Base-by-base conservation (phyloP, 305 asterid genomes). In the Andrographis paniculata region DNA sequence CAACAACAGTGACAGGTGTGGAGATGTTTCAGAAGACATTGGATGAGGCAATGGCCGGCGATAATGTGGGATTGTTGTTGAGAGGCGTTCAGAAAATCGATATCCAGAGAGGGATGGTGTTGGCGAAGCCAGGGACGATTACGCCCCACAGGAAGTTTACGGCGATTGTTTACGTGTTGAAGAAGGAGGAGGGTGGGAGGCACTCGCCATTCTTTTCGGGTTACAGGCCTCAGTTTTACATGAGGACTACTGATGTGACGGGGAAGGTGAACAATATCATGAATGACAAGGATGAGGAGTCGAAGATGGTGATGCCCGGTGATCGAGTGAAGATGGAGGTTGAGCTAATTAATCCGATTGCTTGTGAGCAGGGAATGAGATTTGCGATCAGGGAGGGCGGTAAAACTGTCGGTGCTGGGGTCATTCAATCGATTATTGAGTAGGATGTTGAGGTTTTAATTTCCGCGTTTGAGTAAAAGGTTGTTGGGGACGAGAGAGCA, bases 231-330 rank as follows among this genome's bases (percentile, higher is more conserved):
- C 78, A 67, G 69, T 67, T 74, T 51, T 74, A 74, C 71, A 67
- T 74, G 75, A 67, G 82, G 49, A 74, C 82, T 8, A 74, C 76
- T 6, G 78, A 71, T 50, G 71, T 67, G 48, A 71, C 78, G 0
- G 75, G 78, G 55, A 74, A 67, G 38, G 77, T 74, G 63, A 62
- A 60, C 12, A n/a, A 62, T 0, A 69, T 66, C 50, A 67, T 67
- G 73, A 67, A 63, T 20, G 77, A 67, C 19, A 64, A 67, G 61
- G 75, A 67, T 31, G 82, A 75, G 73, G 78, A 67, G 60, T 64
- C 82, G 41, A 71, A 75, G 76, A 75, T 75, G 77, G 79, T 75
- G 16, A 72, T 75, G 83, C 74, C 83, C 1, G 77, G 77, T 12
- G 83, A 75, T 45, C 71, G 64, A 22, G 83, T 72, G 48, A 72